phyloP scores from a whole-genome alignment of 768 basidiomycete genomes.

The Kwoniella mangroviensis region DNA sequence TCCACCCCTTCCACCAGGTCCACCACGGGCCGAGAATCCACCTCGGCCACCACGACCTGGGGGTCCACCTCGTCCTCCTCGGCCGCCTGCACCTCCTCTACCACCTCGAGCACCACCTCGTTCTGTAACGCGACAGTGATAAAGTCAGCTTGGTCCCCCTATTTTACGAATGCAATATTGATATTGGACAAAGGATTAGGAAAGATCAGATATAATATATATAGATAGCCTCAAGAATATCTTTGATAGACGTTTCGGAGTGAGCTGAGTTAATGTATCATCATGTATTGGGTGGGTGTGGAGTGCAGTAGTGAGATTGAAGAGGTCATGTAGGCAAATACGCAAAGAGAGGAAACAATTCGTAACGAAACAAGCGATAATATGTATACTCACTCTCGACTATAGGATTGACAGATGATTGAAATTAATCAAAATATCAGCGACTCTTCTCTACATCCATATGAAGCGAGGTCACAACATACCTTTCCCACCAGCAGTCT shows the following conservation, averaged over 20 bases:
- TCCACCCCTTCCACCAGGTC: constrained; percentile 44
- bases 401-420: constrained; percentile 42
- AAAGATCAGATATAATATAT: constrained; percentile 10
- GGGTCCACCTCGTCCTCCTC: constrained; percentile 58
- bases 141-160: constrained; percentile 14
- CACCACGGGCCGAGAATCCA: constrained; percentile 39
- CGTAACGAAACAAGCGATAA: not conserved
- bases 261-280: constrained; percentile 54
- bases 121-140: constrained; percentile 22
- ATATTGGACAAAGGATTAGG: constrained; percentile 40
- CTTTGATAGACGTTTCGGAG: constrained; percentile 23
- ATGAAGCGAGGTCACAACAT: constrained; percentile 23
- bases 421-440: not conserved
- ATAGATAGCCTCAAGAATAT: constrained; percentile 13
- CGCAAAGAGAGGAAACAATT: not conserved
- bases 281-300: not conserved
- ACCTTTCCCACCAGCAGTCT: constrained; percentile 69
- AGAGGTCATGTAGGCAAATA: not conserved
- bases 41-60: constrained; percentile 47
- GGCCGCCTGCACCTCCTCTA: constrained; percentile 55
- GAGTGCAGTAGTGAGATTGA: constrained; percentile 20
- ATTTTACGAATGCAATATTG: not conserved
- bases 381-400: constrained; percentile 31
- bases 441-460: not conserved
- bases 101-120: constrained; percentile 56